Evolutionary conservation across 306 rosid species (phyloP).

Genomic region (Myrica gale): DNA sequence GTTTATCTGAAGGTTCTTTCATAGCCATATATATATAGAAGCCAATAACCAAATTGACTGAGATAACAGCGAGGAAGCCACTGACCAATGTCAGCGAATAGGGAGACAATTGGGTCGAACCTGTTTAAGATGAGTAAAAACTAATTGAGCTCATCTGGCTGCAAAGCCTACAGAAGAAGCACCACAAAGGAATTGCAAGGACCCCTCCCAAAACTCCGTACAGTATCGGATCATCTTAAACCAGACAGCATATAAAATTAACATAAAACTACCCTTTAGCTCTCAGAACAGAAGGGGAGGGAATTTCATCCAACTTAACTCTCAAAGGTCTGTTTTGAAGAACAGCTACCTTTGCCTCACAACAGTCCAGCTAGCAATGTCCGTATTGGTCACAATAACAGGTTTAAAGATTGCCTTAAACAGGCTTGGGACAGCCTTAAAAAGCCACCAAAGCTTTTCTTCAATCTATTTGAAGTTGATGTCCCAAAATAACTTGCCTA

Average conservation of each 20-base stretch:
- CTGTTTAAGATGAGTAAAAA: constrained; percentile 33
- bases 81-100: constrained; percentile 72
- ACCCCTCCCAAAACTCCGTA: background rate
- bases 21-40: constrained; percentile 81
- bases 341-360: background rate
- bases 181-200: constrained; percentile 16
- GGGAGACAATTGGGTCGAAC: constrained; percentile 59
- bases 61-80: constrained; percentile 87
- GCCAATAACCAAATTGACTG: constrained; percentile 76
- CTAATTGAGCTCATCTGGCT: constrained; percentile 1
- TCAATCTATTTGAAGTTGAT: background rate
- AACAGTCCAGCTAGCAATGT: background rate
- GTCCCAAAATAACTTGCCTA: background rate
- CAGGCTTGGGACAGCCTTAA: background rate
- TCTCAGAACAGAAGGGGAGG: background rate
- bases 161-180: background rate
- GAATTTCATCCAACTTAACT: too few species aligned
- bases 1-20: constrained; percentile 76
- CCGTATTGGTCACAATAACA: background rate
- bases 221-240: background rate
- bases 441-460: background rate
- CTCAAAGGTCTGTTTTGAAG: background rate
- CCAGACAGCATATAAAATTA: background rate
- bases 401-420: background rate
- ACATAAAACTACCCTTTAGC: background rate